Base-by-base conservation (phyloP, 805 yeast genomes). In the Candida lessepsii region DNA sequence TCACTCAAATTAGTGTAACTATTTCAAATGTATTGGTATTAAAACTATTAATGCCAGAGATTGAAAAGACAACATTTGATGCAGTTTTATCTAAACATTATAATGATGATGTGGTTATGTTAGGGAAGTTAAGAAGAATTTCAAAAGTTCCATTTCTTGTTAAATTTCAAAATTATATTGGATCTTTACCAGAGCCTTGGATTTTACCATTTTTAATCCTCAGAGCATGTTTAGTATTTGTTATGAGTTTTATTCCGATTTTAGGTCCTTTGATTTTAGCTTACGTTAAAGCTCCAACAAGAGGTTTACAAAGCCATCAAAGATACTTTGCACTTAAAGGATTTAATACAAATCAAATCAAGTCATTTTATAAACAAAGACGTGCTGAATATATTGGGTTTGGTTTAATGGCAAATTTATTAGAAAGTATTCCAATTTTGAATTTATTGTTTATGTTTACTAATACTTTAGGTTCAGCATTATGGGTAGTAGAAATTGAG, bases 311-410 rank as follows among this genome's bases (percentile, higher is more conserved):
- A 31, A 68, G 76, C 25, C 86, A 80, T 39, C 51, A 62, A 11
- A 63, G 86, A 29, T 83, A 81, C 54, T 81, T 76, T 50, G 70
- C 68, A 26, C 65, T 81, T 37, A 80, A 78, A 51, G 80, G 78
- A 3, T 72, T 67, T 50, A 61, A 63, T 41, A 55, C 60, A 9
- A 57, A 67, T 10, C 75, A 77, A 46, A 62, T 65, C 6, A 59
- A 65, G 42, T 58, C 45, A 7, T 48, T 65, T 14, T 73, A 73
- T 58, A 47, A 51, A 10, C 50, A 50, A 7, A 60, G 64, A 32
- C 58, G 58, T 23, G 71, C 69, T 1, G 69, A 68, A 15, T 76
- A 73, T 46, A 60, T 69, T 45, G 69, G 69, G 4, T 81, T 76
- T 57, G 88, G 87, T 0, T 48, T 78, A 24, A 60, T 69, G 11